These are phyloP conservation scores for Russula sp. DNA, from an alignment of 768 basidiomycete genomes.

Conservation along the genomic window DNA sequence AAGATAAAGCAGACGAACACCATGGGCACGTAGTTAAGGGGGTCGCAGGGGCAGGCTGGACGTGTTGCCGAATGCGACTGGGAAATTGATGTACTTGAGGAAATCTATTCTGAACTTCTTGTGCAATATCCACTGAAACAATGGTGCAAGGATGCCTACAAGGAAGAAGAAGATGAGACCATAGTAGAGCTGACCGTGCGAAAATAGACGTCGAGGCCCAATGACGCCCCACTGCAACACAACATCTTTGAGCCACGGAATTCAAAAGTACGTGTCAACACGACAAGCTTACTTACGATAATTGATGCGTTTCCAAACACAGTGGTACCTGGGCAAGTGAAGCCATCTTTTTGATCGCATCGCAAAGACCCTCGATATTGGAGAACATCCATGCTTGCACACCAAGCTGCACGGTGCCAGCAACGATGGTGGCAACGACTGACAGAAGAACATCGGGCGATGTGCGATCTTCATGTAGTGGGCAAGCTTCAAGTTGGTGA, in stretches of 20 bases:
- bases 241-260: background rate
- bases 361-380: slow-evolving; percentile 62
- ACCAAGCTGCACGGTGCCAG: slow-evolving; percentile 69
- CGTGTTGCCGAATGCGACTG: slow-evolving; percentile 44
- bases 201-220: slow-evolving; percentile 55
- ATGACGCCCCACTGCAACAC: slow-evolving; percentile 57
- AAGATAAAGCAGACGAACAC: slow-evolving; percentile 40
- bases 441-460: slow-evolving; percentile 66
- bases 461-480: slow-evolving; percentile 72
- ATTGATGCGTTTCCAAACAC: slow-evolving; percentile 79
- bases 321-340: slow-evolving; percentile 66
- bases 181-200: slow-evolving; percentile 13
- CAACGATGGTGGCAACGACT: slow-evolving; percentile 65
- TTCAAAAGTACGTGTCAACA: background rate
- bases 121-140: slow-evolving; percentile 50
- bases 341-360: slow-evolving; percentile 53
- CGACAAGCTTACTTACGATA: slow-evolving; percentile 46
- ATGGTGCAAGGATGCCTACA: slow-evolving; percentile 63
- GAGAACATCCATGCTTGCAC: slow-evolving; percentile 78
- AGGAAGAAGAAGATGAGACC: slow-evolving; percentile 71
- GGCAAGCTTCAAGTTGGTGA: slow-evolving; percentile 75
- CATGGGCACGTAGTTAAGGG: slow-evolving; percentile 37
- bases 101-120: slow-evolving; percentile 26
- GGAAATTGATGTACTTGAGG: slow-evolving; percentile 58
- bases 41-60: too few species aligned